Percentiles rank a stretch among this genome's conserved stretches.
These are phyloP conservation scores for Magnusiomyces suaveolens DNA, from an alignment of 1,139 yeast species.

Conservation along the genomic window DNA sequence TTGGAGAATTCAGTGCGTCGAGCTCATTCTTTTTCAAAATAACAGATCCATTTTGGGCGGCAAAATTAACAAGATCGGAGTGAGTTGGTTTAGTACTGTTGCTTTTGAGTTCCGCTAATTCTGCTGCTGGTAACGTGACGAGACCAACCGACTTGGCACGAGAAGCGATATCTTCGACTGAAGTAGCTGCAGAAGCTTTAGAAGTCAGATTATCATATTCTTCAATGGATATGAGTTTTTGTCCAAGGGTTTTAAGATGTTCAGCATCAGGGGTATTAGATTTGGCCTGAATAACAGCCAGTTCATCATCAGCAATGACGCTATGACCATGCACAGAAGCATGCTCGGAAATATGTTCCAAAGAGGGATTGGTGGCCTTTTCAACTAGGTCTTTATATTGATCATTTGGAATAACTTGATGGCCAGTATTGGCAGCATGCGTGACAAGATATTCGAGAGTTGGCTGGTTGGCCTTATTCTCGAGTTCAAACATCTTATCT, in stretches of 20 bases:
- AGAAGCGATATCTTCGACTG: constrained; percentile 23
- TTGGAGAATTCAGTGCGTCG: constrained; percentile 16
- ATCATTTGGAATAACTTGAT: constrained; percentile 25
- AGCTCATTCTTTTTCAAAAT: constrained; percentile 17
- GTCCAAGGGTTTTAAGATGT: constrained; percentile 22
- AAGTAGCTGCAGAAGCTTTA: constrained; percentile 18
- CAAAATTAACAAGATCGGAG: constrained; percentile 20
- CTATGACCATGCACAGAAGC: constrained; percentile 10
- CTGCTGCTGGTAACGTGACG: constrained; percentile 20
- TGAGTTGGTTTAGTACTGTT: constrained; percentile 22
- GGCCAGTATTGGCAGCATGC: constrained; percentile 22
- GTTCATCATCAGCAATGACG: constrained; percentile 7
- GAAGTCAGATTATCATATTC: constrained; percentile 9
- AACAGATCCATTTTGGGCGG: constrained; percentile 11
- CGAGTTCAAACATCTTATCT: constrained; percentile 6
- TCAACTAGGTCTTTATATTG: constrained; percentile 16
- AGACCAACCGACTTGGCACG: constrained; percentile 20
- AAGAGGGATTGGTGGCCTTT: constrained; percentile 9
- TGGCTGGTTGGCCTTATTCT: constrained; percentile 31
- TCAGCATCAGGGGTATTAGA: constrained; percentile 8
- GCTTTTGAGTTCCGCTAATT: constrained; percentile 18
- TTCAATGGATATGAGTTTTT: constrained; percentile 27
- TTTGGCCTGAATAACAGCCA: constrained; percentile 3
- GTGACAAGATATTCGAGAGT: constrained; percentile 23
- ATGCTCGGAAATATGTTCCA: constrained; percentile 7